Conservation (phyloP, 139 green algal species). For the Closterium sp. region DNA sequence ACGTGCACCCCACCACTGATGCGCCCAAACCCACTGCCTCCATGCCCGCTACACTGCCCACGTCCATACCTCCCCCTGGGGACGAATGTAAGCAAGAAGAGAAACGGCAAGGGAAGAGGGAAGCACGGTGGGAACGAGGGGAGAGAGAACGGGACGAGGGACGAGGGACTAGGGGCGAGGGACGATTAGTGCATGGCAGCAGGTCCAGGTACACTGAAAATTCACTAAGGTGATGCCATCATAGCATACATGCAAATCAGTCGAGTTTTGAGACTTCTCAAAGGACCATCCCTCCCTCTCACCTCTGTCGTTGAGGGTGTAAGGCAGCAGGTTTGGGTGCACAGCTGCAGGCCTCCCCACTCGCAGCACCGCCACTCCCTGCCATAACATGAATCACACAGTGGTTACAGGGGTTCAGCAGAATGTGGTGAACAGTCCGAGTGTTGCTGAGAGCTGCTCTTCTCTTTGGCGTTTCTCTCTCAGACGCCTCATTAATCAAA, state of each 20-base stretch:
- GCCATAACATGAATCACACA: neutral
- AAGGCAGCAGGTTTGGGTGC: conserved; percentile 14
- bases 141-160: no score
- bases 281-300: neutral
- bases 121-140: no score
- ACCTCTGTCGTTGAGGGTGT: neutral
- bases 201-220: no score
- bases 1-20: neutral
- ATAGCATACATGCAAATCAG: no score
- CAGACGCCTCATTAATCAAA: no score
- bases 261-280: no score
- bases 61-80: neutral
- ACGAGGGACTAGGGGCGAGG: no score
- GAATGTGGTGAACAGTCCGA: neutral
- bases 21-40: neutral
- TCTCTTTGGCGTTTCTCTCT: no score
- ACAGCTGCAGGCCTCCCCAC: conserved; percentile 27
- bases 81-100: neutral
- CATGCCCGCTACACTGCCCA: neutral
- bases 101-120: neutral
- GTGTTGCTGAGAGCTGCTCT: neutral
- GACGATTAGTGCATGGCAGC: no score
- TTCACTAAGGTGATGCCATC: no score
- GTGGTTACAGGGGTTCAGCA: neutral
- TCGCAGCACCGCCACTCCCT: conserved; percentile 43